A percentile compares a stretch with the other conserved stretches of the same genome.
phyloP scores from a whole-genome alignment of 495 filamentous ascomycete genomes.

The Penicillium canescens region DNA sequence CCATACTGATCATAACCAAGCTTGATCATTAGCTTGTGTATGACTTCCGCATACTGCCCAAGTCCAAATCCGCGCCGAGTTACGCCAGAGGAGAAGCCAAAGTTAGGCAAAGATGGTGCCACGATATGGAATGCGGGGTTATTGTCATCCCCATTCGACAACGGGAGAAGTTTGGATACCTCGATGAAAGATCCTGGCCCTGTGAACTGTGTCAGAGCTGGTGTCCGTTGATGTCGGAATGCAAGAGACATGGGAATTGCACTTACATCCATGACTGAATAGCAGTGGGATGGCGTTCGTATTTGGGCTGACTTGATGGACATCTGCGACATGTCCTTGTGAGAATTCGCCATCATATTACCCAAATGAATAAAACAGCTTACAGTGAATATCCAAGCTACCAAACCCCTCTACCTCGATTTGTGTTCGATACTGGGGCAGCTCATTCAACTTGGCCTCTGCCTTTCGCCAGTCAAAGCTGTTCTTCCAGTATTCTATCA shows the following conservation, averaged over 20 bases:
- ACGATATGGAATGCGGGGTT: constrained; percentile 44
- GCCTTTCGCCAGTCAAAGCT: constrained; percentile 43
- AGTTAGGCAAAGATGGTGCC: constrained; percentile 45
- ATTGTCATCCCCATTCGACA: constrained; percentile 21
- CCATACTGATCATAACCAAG: constrained; percentile 68
- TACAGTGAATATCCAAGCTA: constrained; percentile 42
- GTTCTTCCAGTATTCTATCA: constrained; percentile 39
- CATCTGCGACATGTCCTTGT: constrained; percentile 14
- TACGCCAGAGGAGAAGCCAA: constrained; percentile 40
- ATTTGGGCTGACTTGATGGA: constrained; percentile 38
- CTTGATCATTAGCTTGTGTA: constrained; percentile 66
- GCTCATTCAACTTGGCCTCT: constrained; percentile 43
- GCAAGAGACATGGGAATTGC: not conserved
- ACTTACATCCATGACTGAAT: constrained; percentile 47
- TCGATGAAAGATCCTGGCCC: constrained; percentile 44
- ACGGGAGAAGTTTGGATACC: constrained; percentile 35
- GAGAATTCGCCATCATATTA: not conserved
- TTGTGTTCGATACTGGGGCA: constrained; percentile 41
- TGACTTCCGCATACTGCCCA: constrained; percentile 59
- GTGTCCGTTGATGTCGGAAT: not conserved
- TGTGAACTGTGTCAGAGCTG: not conserved
- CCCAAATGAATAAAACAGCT: not conserved
- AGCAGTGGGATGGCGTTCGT: constrained; percentile 42
- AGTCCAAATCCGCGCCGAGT: constrained; percentile 53
- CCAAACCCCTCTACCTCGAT: constrained; percentile 46